Conservation (phyloP, 1,284 basidiomycete species). For the Ganoderma boninense region DNA sequence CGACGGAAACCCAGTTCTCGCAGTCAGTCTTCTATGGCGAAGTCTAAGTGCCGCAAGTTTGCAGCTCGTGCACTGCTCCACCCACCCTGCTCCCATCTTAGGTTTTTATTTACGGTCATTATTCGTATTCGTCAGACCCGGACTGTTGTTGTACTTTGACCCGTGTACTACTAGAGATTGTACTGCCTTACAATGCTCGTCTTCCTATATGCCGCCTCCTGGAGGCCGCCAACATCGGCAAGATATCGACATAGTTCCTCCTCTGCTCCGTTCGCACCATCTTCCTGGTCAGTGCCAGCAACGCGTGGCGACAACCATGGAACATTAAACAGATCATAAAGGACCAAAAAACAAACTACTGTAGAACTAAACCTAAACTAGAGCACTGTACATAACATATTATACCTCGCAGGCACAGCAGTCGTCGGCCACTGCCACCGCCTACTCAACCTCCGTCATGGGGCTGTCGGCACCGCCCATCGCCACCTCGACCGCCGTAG, state of each 20-base stretch:
- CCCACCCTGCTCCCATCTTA: neutral
- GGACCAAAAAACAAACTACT: neutral
- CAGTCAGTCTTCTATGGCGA: constrained; percentile 60
- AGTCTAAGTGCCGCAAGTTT: constrained; percentile 40
- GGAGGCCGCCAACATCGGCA: neutral
- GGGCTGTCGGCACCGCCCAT: constrained; percentile 30
- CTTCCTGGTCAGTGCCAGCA: neutral
- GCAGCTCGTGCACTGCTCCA: neutral
- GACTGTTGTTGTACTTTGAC: neutral
- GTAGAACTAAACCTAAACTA: neutral
- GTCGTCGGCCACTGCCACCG: neutral
- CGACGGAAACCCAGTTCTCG: constrained; percentile 50
- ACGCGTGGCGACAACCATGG: neutral
- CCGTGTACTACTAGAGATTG: neutral
- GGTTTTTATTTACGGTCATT: neutral
- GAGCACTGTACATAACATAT: neutral
- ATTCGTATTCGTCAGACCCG: neutral
- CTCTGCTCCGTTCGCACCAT: neutral
- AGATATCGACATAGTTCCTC: neutral
- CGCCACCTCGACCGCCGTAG: constrained; percentile 8
- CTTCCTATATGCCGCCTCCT: neutral
- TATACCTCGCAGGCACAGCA: neutral
- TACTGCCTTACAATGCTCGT: neutral
- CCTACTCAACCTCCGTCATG: constrained; percentile 25
- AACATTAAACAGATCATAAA: neutral